Percentiles rank a stretch among this genome's conserved stretches.
These are phyloP conservation scores for Geotrichum australiense DNA, from an alignment of 1,139 yeast genomes.

Conservation along the genomic window DNA sequence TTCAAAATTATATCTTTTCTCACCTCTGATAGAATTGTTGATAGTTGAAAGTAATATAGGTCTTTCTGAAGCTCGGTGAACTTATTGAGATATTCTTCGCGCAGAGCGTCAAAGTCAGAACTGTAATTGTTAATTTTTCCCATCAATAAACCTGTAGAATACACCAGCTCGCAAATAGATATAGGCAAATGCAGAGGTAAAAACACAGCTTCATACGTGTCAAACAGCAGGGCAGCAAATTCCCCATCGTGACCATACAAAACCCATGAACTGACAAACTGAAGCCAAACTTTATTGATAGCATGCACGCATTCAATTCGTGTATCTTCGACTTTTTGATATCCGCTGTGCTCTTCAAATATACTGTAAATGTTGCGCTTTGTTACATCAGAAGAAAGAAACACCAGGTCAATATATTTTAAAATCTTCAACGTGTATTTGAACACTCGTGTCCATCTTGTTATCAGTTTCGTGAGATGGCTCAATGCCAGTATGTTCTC, in stretches of 20 bases:
- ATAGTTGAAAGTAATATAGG: conserved; percentile 19
- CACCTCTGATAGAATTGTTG: conserved; percentile 18
- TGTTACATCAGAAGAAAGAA: conserved; percentile 3
- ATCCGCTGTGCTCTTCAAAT: conserved; percentile 21
- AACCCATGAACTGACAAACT: conserved; percentile 25
- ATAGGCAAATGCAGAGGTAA: conserved; percentile 13
- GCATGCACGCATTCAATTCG: conserved; percentile 21
- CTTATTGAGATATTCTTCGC: conserved; percentile 11
- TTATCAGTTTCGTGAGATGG: conserved; percentile 1
- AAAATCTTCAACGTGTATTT: conserved; percentile 5
- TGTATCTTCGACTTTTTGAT: conserved; percentile 21
- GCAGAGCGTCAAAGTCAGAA: conserved; percentile 7
- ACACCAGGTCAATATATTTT: conserved; percentile 4
- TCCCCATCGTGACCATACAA: conserved; percentile 24
- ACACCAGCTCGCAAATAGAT: conserved; percentile 12
- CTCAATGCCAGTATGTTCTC: conserved; percentile 5
- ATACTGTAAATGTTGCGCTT: conserved; percentile 11
- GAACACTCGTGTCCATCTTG: conserved; percentile 7
- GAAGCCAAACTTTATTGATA: conserved; percentile 26
- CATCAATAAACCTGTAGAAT: conserved; percentile 16
- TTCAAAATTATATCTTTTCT: conserved; percentile 21
- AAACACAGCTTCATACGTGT: conserved; percentile 5
- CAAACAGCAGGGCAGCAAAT: conserved; percentile 10
- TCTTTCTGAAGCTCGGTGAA: conserved; percentile 19
- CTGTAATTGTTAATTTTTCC: conserved; percentile 8